These are phyloP conservation scores for Vaccinium darrowii DNA, from an alignment of 148 eudicot genomes.

Conservation along the genomic window DNA sequence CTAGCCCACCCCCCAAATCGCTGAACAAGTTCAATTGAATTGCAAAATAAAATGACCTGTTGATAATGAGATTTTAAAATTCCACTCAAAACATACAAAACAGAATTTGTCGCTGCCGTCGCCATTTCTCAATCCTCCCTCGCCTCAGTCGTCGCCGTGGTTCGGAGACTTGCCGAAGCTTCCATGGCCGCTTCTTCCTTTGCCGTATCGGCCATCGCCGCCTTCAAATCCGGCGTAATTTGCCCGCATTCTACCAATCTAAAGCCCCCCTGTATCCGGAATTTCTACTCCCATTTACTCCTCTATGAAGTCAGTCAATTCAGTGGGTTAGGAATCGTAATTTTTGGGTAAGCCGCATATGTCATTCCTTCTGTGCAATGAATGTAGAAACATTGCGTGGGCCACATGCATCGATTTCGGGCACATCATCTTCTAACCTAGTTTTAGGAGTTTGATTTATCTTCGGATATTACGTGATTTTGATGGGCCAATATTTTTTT, in stretches of 20 bases:
- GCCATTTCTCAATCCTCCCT: slow-evolving; percentile 18
- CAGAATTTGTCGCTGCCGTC: slow-evolving; percentile 12
- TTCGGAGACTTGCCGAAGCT: neutral
- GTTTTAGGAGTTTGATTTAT: neutral
- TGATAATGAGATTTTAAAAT: too few relatives aligned
- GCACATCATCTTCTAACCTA: too few relatives aligned
- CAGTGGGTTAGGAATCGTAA: too few relatives aligned
- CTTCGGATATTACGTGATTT: neutral
- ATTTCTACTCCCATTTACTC: slow-evolving; percentile 6
- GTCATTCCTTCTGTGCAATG: neutral
- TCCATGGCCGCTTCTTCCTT: slow-evolving; percentile 37
- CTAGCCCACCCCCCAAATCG: too few relatives aligned
- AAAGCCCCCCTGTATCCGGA: slow-evolving; percentile 26
- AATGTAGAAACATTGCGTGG: neutral
- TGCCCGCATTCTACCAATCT: slow-evolving; percentile 28
- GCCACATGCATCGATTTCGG: neutral
- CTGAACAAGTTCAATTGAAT: too few relatives aligned
- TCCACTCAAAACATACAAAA: too few relatives aligned
- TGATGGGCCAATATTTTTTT: neutral
- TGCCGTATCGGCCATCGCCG: slow-evolving; percentile 44
- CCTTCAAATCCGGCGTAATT: slow-evolving; percentile 29
- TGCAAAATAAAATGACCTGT: too few relatives aligned
- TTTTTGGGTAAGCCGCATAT: too few relatives aligned
- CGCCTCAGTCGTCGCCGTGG: slow-evolving; percentile 11
- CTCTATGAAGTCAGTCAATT: too few relatives aligned